Evolutionary conservation across 2,329 filamentous ascomycete species (phyloP).

Genomic region (Neocatenulostroma microsporum): DNA sequence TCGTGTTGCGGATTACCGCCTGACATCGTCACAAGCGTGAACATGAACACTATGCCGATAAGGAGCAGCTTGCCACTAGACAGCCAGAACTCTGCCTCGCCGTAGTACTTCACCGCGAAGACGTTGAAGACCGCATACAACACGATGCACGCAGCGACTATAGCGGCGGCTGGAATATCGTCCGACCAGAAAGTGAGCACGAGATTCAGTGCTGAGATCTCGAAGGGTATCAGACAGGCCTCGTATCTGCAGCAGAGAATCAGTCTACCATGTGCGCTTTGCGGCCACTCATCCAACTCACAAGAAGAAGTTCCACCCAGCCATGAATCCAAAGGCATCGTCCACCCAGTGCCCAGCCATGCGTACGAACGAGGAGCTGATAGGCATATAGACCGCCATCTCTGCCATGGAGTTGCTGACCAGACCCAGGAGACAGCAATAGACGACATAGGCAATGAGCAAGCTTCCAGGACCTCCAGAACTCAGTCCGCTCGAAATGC

Average conservation of each 20-base stretch:
- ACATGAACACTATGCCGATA: conserved; percentile 24
- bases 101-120: conserved; percentile 39
- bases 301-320: conserved; percentile 31
- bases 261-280: too few species aligned
- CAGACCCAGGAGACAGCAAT: conserved; percentile 49
- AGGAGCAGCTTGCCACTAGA: conserved; percentile 37
- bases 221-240: conserved; percentile 45
- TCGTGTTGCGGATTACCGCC: conserved; percentile 29
- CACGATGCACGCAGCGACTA: conserved; percentile 36
- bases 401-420: conserved; percentile 61
- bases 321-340: conserved; percentile 54
- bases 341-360: conserved; percentile 59
- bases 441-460: conserved; percentile 52
- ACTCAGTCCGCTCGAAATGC: conserved; percentile 48
- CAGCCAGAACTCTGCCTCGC: conserved; percentile 46
- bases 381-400: conserved; percentile 56
- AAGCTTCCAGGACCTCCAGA: conserved; percentile 46
- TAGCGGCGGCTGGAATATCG: conserved; percentile 37
- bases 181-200: conserved; percentile 37
- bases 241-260: conserved; percentile 48
- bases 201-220: conserved; percentile 42
- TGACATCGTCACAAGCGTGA: conserved; percentile 28
- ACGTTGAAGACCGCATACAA: conserved; percentile 31
- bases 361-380: conserved; percentile 51
- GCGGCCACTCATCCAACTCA: conserved; percentile 36